Conservation (phyloP, 1,284 basidiomycete genomes). For the Boletus calvinii region DNA sequence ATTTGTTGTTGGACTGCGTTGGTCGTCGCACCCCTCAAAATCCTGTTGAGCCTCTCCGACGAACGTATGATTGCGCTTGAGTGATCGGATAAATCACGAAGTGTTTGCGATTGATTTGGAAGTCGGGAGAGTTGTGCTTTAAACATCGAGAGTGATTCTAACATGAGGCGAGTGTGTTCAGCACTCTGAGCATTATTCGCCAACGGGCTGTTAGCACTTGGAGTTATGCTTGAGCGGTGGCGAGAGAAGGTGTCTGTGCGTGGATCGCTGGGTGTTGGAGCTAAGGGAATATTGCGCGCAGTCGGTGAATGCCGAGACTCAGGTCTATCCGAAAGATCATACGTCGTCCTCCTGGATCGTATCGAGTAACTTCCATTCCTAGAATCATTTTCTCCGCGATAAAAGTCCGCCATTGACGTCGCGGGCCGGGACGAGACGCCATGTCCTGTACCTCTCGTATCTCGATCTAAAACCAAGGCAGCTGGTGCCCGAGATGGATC, state of each 20-base stretch:
- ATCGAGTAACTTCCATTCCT: slow-evolving; percentile 15
- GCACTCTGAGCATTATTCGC: slow-evolving; percentile 34
- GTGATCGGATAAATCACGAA: slow-evolving; percentile 54
- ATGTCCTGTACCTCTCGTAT: slow-evolving; percentile 16
- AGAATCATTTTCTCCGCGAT: slow-evolving; percentile 16
- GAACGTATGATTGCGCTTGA: slow-evolving; percentile 63
- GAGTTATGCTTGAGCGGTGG: slow-evolving; percentile 23
- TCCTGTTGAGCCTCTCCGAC: slow-evolving; percentile 60
- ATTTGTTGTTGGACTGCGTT: slow-evolving; percentile 69
- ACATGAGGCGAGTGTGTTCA: slow-evolving; percentile 66
- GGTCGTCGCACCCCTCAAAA: slow-evolving; percentile 54
- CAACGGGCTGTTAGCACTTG: slow-evolving; percentile 14
- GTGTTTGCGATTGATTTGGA: slow-evolving; percentile 41
- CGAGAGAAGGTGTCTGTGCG: slow-evolving; percentile 14
- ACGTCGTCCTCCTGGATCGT: slow-evolving; percentile 26
- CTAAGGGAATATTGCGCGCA: slow-evolving; percentile 12
- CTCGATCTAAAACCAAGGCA: slow-evolving; percentile 22
- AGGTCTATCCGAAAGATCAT: slow-evolving; percentile 27
- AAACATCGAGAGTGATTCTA: slow-evolving; percentile 67
- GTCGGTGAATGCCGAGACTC: slow-evolving; percentile 24
- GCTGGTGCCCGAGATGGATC: slow-evolving; percentile 26
- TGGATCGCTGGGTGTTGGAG: slow-evolving; percentile 23
- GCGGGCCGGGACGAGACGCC: slow-evolving; percentile 27
- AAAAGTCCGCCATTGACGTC: slow-evolving; percentile 35
- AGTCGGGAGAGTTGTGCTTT: slow-evolving; percentile 59